Percentiles rank a stretch among this genome's conserved stretches.
Evolutionary conservation across 345 rosid genomes (phyloP).

Genomic region (Erysimum cheiranthoides): DNA sequence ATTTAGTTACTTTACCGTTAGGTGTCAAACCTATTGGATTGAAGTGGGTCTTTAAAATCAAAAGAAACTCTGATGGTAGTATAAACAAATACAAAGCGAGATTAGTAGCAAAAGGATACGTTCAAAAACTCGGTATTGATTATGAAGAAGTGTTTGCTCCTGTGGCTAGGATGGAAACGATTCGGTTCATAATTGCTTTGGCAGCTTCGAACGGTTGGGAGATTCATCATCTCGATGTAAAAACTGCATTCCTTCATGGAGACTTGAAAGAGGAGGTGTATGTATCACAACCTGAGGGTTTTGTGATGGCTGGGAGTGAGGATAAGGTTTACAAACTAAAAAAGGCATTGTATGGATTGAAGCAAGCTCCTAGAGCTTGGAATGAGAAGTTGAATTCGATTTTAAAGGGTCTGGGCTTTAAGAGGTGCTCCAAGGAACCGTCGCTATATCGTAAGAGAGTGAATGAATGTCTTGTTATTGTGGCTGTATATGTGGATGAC

Average conservation of each 20-base stretch:
- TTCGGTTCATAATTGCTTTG: neutral
- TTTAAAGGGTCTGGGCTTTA: neutral
- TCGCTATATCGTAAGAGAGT: neutral
- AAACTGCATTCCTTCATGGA: neutral
- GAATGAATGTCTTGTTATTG: neutral
- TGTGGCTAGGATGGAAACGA: neutral
- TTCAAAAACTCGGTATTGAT: neutral
- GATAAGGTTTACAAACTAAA: too few relatives aligned
- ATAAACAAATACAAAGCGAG: neutral
- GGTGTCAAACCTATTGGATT: neutral
- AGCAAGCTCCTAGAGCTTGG: neutral
- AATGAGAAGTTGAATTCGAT: neutral
- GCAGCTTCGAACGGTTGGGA: neutral
- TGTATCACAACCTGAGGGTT: too few relatives aligned
- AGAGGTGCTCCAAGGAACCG: neutral
- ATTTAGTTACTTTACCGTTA: fast-evolving
- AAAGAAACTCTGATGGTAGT: neutral
- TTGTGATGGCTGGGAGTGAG: too few relatives aligned
- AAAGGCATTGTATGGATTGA: too few relatives aligned
- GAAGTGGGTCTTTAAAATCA: neutral
- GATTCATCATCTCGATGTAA: neutral
- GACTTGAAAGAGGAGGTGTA: too few relatives aligned
- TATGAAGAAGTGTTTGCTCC: neutral
- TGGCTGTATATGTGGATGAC: neutral
- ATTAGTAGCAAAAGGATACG: neutral